A percentile compares a stretch with the other conserved stretches of the same genome.
These are phyloP conservation scores for Sordaria brevicollis DNA, from an alignment of 495 filamentous ascomycete genomes.

Conservation along the genomic window DNA sequence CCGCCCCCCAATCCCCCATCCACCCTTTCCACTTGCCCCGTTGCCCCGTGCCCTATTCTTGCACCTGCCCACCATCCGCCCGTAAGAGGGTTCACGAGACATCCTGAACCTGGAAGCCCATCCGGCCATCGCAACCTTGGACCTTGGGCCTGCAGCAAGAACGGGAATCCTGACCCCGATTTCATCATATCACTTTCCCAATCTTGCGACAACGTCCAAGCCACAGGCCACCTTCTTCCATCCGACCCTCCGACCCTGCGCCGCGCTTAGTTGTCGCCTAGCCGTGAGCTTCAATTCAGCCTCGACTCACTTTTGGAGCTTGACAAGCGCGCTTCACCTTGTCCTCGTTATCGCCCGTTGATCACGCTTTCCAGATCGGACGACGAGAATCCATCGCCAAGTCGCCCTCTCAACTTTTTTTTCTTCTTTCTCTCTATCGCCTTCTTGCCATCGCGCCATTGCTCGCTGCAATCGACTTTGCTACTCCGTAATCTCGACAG, in stretches of 20 bases:
- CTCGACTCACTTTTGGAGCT: too few relatives aligned
- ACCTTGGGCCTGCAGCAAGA: conserved; percentile 19
- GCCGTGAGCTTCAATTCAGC: background rate
- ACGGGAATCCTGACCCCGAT: background rate
- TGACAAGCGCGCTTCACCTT: background rate
- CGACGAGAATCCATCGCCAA: conserved; percentile 10
- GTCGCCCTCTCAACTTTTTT: background rate
- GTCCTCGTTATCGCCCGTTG: background rate
- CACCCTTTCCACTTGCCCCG: background rate
- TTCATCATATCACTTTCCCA: background rate
- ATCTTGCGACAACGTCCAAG: background rate
- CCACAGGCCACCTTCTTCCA: background rate
- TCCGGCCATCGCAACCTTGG: conserved; percentile 23
- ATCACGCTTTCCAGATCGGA: conserved; percentile 3
- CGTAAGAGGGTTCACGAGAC: background rate
- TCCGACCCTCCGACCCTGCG: background rate
- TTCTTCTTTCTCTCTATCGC: background rate
- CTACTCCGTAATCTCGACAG: background rate
- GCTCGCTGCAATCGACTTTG: background rate
- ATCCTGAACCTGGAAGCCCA: background rate
- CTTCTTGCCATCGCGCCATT: background rate
- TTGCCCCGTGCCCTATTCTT: background rate
- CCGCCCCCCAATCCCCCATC: too few relatives aligned
- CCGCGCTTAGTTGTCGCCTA: background rate
- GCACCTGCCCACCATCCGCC: background rate